Conservation (phyloP, 148 eudicot species). For the Diospyros kaki region DNA sequence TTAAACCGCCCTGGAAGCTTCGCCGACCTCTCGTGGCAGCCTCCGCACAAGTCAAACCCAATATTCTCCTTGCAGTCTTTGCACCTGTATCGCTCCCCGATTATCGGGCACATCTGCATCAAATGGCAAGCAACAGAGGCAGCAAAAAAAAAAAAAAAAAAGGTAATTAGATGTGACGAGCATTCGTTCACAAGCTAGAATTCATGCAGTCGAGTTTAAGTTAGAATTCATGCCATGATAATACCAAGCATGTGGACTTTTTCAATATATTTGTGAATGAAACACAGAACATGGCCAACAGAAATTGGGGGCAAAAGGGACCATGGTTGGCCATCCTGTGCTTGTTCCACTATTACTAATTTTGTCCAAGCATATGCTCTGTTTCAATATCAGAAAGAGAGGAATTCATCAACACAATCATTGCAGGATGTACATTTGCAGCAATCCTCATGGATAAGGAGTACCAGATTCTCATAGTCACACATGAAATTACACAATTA, state of each 20-base stretch:
- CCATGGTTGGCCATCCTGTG: too few relatives aligned
- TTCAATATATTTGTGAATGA: neutral
- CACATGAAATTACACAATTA: neutral
- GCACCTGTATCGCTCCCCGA: slow-evolving; percentile 63
- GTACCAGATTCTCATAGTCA: neutral
- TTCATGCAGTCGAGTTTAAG: neutral
- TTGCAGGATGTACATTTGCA: too few relatives aligned
- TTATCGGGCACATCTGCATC: slow-evolving; percentile 60
- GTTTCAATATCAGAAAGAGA: too few relatives aligned
- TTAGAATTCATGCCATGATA: neutral
- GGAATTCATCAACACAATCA: neutral
- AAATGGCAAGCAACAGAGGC: too few relatives aligned
- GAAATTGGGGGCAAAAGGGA: neutral
- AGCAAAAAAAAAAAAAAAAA: too few relatives aligned
- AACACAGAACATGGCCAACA: neutral
- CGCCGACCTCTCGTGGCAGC: slow-evolving; percentile 46
- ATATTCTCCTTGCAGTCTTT: slow-evolving; percentile 48
- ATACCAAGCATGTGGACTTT: neutral
- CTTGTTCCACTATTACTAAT: neutral
- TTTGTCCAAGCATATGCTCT: neutral
- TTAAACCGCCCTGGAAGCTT: slow-evolving; percentile 73
- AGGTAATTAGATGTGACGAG: too few relatives aligned
- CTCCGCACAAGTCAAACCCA: slow-evolving; percentile 69
- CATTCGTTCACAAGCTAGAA: neutral
- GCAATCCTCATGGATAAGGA: neutral